Evolutionary conservation across 1,284 basidiomycete genomes (phyloP).

Genomic region (Mycosarcoma maydis): DNA sequence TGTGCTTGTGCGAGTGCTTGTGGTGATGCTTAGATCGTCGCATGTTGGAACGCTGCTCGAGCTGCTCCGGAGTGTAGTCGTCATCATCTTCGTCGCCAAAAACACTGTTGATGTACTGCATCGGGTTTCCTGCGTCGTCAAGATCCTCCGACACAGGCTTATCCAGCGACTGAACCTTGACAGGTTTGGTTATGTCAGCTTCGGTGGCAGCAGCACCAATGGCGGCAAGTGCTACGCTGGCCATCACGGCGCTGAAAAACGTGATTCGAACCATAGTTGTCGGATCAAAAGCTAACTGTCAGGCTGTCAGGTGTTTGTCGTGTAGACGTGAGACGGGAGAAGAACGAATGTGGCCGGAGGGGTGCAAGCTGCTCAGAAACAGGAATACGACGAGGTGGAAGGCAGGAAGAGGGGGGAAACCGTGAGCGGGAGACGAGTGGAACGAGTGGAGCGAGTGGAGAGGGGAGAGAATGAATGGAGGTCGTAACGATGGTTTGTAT

Average conservation of each 20-base stretch:
- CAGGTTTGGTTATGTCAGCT: background rate
- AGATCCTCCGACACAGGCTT: slow-evolving; percentile 6
- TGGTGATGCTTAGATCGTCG: slow-evolving; percentile 43
- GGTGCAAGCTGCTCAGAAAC: background rate
- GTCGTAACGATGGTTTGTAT: too few relatives aligned
- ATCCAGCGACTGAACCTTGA: slow-evolving; percentile 1
- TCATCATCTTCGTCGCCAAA: slow-evolving; percentile 52
- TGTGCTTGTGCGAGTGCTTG: slow-evolving; percentile 23
- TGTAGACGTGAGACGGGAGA: background rate
- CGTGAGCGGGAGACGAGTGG: too few relatives aligned
- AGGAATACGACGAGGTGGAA: background rate
- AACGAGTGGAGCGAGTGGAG: too few relatives aligned
- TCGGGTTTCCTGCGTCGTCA: slow-evolving; percentile 50
- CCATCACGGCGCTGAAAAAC: slow-evolving; percentile 25
- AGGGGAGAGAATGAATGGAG: background rate
- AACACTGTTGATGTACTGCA: slow-evolving; percentile 55
- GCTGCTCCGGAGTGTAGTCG: slow-evolving; percentile 39
- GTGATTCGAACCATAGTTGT: slow-evolving; percentile 23
- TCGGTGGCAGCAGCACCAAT: slow-evolving; percentile 14
- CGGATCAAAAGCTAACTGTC: background rate
- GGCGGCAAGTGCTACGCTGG: slow-evolving; percentile 14
- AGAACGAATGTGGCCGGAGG: slow-evolving; percentile 3
- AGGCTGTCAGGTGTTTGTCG: background rate
- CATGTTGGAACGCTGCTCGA: slow-evolving; percentile 32
- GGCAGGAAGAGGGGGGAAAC: slow-evolving; percentile 3